These are phyloP conservation scores for Pseudomassariella vexata DNA, from an alignment of 2,329 filamentous ascomycete species.

Conservation along the genomic window DNA sequence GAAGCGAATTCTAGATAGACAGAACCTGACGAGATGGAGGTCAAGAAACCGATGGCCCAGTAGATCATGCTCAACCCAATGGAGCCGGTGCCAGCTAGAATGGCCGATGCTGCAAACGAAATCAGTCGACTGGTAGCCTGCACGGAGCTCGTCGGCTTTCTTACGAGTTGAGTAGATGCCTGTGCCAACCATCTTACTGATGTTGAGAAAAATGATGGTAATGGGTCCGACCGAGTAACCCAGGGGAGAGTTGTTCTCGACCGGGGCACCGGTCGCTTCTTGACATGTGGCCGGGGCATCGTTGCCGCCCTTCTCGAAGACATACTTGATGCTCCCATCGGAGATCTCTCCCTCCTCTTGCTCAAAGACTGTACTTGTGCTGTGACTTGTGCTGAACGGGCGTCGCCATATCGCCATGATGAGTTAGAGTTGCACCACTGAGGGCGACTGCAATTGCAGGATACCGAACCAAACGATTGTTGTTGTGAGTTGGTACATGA, in stretches of 20 bases:
- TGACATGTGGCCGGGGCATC: conserved; percentile 46
- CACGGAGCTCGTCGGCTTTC: too few species aligned
- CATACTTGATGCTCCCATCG: conserved; percentile 1
- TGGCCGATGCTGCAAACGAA: conserved; percentile 21
- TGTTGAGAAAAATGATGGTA: conserved; percentile 54
- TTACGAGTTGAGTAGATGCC: conserved; percentile 60
- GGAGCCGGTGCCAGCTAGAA: conserved; percentile 55
- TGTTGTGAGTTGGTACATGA: too few species aligned
- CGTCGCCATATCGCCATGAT: too few species aligned
- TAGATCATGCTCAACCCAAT: conserved; percentile 58
- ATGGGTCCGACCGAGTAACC: conserved; percentile 52
- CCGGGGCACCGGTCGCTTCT: conserved; percentile 56
- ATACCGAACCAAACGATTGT: too few species aligned
- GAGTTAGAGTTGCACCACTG: too few species aligned
- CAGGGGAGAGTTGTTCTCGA: conserved; percentile 52
- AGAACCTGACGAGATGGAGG: conserved; percentile 47
- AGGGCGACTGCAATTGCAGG: too few species aligned
- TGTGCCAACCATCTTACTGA: conserved; percentile 59
- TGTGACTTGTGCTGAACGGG: too few species aligned
- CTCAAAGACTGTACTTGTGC: too few species aligned
- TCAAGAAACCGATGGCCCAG: conserved; percentile 58
- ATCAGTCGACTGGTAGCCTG: conserved; percentile 4
- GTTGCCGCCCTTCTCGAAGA: conserved; percentile 34
- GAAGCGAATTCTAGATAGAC: conserved; percentile 60
- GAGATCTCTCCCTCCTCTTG: too few species aligned